These are phyloP conservation scores for Candida sp. DNA, from an alignment of 1,139 yeast species.

Conservation along the genomic window DNA sequence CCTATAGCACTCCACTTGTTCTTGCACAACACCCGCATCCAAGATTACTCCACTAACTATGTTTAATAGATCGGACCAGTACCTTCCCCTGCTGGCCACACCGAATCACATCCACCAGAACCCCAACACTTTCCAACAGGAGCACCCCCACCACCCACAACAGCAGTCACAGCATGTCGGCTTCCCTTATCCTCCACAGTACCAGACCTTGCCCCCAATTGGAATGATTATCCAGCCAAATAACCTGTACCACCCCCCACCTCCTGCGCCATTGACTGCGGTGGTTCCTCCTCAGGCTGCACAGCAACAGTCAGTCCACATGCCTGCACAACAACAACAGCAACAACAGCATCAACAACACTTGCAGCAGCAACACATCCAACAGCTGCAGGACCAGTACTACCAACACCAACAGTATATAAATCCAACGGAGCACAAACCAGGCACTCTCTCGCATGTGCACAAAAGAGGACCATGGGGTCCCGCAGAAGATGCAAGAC, in stretches of 20 bases:
- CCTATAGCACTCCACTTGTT: not conserved
- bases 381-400: not conserved
- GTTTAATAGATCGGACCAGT: constrained; percentile 10
- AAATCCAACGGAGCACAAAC: not conserved
- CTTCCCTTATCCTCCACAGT: not conserved
- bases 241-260: constrained; percentile 1
- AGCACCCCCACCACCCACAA: not conserved
- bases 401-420: not conserved
- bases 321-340: not conserved
- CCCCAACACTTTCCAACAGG: not conserved
- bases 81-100: not conserved
- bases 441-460: constrained; percentile 11
- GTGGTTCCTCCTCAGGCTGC: not conserved
- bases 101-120: constrained; percentile 2
- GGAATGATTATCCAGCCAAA: constrained; percentile 5
- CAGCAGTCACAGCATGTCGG: not conserved
- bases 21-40: not conserved
- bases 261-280: constrained; percentile 2
- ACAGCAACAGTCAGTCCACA: not conserved
- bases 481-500: constrained; percentile 77
- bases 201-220: constrained; percentile 1
- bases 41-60: not conserved
- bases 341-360: constrained; percentile 1
- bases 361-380: not conserved
- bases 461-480: constrained; percentile 86